A percentile compares a stretch with the other conserved stretches of the same genome.
These are phyloP conservation scores for Metschnikowia gruessii DNA, from an alignment of 805 yeast genomes.

Conservation along the genomic window DNA sequence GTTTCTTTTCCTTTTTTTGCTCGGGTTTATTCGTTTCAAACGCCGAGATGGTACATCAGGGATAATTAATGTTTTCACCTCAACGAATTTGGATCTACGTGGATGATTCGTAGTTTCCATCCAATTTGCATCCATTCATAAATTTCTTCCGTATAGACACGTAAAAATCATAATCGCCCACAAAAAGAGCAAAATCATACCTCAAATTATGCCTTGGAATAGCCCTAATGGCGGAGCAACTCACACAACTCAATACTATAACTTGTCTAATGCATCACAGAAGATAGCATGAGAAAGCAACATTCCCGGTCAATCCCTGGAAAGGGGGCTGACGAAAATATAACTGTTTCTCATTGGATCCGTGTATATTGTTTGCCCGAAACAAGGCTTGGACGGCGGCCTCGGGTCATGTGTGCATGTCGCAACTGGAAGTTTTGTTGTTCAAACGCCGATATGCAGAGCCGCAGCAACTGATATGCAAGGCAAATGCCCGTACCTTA, in stretches of 20 bases:
- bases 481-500: not conserved
- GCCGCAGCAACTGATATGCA: not conserved
- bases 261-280: no score
- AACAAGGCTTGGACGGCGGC: conserved; percentile 4
- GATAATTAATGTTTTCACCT: no score
- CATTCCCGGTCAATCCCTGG: not conserved
- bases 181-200: no score
- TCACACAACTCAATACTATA: no score
- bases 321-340: not conserved
- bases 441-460: conserved; percentile 10
- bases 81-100: no score
- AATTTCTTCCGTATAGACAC: no score
- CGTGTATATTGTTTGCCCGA: not conserved
- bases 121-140: no score
- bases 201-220: no score
- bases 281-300: not conserved
- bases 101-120: no score
- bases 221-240: no score
- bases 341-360: not conserved
- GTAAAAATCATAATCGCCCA: no score
- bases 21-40: not conserved
- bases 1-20: not conserved
- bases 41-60: not conserved
- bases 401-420: not conserved
- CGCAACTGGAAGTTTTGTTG: not conserved